Conservation (phyloP, 495 filamentous ascomycete species). For the Neohortaea acidophila region DNA sequence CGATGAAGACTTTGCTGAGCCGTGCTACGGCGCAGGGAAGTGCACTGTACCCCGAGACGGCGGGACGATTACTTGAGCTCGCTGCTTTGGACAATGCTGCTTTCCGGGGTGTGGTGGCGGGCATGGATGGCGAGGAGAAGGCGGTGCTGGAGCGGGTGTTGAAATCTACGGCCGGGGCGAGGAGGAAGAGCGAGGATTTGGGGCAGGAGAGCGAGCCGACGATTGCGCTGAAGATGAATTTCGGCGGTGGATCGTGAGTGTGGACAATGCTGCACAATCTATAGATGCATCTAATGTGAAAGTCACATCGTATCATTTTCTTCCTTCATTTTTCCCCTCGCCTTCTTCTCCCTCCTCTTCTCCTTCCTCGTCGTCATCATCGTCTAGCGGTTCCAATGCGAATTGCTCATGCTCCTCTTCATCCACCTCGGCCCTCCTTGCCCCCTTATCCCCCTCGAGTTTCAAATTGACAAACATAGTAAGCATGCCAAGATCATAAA, state of each 20-base stretch:
- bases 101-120: constrained; percentile 61
- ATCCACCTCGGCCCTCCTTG: too few relatives aligned
- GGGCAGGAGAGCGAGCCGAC: constrained; percentile 48
- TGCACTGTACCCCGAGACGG: constrained; percentile 50
- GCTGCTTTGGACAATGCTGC: constrained; percentile 54
- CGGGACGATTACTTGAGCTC: constrained; percentile 60
- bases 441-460: too few relatives aligned
- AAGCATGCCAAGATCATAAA: constrained; percentile 60
- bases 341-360: too few relatives aligned
- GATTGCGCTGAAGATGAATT: constrained; percentile 91
- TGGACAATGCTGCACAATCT: background rate
- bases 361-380: too few relatives aligned
- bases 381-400: too few relatives aligned
- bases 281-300: too few relatives aligned
- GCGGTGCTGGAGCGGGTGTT: constrained; percentile 71
- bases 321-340: too few relatives aligned
- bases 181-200: constrained; percentile 28
- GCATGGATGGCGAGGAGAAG: constrained; percentile 54
- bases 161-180: constrained; percentile 33
- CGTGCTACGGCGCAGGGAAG: constrained; percentile 43
- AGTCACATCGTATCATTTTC: too few relatives aligned
- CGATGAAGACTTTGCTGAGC: constrained; percentile 65
- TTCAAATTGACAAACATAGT: constrained; percentile 39
- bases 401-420: too few relatives aligned
- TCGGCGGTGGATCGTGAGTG: constrained; percentile 31